phyloP scores from a whole-genome alignment of 345 rosid genomes.

The Excoecaria agallocha region DNA sequence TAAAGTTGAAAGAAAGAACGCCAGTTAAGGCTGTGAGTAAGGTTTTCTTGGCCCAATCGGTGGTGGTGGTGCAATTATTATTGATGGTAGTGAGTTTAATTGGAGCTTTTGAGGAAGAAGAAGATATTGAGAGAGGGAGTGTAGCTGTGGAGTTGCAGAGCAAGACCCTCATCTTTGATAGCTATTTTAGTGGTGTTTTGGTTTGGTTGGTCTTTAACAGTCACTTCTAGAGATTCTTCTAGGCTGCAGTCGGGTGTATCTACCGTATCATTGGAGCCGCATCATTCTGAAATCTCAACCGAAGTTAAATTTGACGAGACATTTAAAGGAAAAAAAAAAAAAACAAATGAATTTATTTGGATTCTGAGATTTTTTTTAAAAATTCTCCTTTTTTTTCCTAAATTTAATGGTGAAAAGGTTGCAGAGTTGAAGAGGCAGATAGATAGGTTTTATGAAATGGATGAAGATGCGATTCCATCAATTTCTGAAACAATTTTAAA shows the following conservation, averaged over 20 bases:
- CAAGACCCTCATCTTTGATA: constrained; percentile 41
- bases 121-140: constrained; percentile 8
- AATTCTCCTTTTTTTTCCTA: no score
- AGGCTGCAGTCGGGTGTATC: not conserved
- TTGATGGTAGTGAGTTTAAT: not conserved
- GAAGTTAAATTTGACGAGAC: no score
- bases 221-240: not conserved
- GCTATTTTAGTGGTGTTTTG: not conserved
- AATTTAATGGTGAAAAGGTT: no score
- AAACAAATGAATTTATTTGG: no score
- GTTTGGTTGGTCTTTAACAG: not conserved
- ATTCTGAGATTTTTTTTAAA: no score
- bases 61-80: not conserved
- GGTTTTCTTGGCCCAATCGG: constrained; percentile 37
- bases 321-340: no score
- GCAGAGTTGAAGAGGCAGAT: no score
- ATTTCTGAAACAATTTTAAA: no score
- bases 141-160: constrained; percentile 36
- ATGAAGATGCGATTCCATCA: no score
- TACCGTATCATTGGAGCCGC: not conserved
- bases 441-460: no score
- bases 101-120: constrained; percentile 16
- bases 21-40: constrained; percentile 43
- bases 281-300: no score
- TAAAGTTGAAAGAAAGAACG: constrained; percentile 56